Evolutionary conservation across 2,329 filamentous ascomycete species (phyloP).

Genomic region (Pseudogymnoascus sp.): DNA sequence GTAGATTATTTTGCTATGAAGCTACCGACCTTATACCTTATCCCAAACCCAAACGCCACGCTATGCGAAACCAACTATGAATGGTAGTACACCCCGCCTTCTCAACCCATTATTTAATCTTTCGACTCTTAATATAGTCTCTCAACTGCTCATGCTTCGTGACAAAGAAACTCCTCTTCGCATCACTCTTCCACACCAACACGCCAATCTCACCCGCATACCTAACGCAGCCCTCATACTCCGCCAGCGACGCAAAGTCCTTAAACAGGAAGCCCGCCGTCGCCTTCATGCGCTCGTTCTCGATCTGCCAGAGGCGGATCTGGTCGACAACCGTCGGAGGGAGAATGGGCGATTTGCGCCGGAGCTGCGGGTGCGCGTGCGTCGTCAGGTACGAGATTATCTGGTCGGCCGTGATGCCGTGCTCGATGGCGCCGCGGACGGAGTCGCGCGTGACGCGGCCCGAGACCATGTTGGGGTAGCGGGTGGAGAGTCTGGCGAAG

Average conservation of each 20-base stretch:
- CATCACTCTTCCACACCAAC: conserved; percentile 75
- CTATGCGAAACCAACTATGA: conserved; percentile 5
- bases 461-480: conserved; percentile 89
- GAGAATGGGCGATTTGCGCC: conserved; percentile 59
- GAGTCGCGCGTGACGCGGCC: conserved; percentile 85
- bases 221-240: conserved; percentile 61
- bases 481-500: conserved; percentile 79
- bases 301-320: conserved; percentile 94
- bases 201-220: conserved; percentile 91
- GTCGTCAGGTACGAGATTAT: conserved; percentile 88
- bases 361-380: conserved; percentile 92
- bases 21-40: background rate
- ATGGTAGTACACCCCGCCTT: background rate
- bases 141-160: conserved; percentile 83
- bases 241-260: conserved; percentile 66
- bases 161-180: conserved; percentile 80
- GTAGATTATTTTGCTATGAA: conserved; percentile 3
- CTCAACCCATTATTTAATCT: conserved; percentile 32
- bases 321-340: conserved; percentile 96
- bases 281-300: conserved; percentile 87
- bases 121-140: conserved; percentile 64
- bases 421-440: conserved; percentile 75
- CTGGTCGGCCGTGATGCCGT: conserved; percentile 89
- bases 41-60: conserved; percentile 6
- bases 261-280: conserved; percentile 80